Percentiles rank a stretch among this genome's conserved stretches.
Evolutionary conservation across 2,329 filamentous ascomycete species (phyloP).

Genomic region (Aspergillus persii): DNA sequence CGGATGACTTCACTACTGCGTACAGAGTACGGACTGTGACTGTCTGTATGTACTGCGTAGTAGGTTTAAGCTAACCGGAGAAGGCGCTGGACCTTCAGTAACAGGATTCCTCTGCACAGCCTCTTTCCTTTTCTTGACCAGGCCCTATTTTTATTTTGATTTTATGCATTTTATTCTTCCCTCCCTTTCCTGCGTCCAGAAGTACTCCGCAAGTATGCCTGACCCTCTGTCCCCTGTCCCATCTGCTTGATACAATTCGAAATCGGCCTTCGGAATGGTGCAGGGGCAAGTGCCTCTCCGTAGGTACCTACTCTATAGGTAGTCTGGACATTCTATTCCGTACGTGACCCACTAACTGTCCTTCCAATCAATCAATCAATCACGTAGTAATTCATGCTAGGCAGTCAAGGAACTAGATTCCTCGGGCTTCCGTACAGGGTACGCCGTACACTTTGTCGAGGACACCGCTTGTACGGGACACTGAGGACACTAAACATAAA

Average conservation of each 20-base stretch:
- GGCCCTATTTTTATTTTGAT: background rate
- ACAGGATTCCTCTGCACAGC: background rate
- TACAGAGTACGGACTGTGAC: background rate
- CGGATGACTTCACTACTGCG: background rate
- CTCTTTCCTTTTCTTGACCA: background rate
- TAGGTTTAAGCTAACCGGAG: background rate
- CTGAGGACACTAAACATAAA: background rate
- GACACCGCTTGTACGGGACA: background rate
- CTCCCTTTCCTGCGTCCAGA: background rate
- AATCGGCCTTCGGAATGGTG: background rate
- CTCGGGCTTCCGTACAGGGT: background rate
- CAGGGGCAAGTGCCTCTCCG: background rate
- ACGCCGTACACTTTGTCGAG: background rate
- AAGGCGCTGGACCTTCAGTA: background rate
- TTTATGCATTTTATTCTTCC: background rate
- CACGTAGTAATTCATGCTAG: background rate
- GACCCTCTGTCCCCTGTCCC: background rate
- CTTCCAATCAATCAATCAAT: background rate
- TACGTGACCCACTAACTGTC: background rate
- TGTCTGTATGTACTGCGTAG: background rate
- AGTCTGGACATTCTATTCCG: too few relatives aligned
- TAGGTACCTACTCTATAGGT: background rate
- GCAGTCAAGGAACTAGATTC: background rate
- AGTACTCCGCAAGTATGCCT: too few relatives aligned
- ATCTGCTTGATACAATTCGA: background rate